These are phyloP conservation scores for Arachis monticola DNA, from an alignment of 331 rosid genomes.

Conservation along the genomic window DNA sequence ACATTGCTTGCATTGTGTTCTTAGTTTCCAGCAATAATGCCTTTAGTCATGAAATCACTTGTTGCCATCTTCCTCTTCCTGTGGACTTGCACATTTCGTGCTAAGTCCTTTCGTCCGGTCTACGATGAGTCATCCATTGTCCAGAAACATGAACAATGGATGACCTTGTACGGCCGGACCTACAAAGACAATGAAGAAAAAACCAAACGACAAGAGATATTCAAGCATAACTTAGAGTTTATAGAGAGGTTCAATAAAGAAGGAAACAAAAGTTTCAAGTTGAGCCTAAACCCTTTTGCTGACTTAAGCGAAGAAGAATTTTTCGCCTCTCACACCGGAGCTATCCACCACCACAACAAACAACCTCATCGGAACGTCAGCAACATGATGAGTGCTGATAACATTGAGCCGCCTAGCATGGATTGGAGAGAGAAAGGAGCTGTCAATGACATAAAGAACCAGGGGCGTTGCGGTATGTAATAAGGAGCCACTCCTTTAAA, in stretches of 20 bases:
- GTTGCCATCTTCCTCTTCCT: not conserved
- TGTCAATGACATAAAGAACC: constrained; percentile 30
- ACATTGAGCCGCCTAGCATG: constrained; percentile 10
- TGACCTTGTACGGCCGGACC: not conserved
- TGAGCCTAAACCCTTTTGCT: constrained; percentile 21
- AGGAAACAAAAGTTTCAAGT: constrained; percentile 16
- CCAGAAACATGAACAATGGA: constrained; percentile 36
- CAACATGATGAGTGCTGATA: not conserved
- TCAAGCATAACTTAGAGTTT: constrained; percentile 26
- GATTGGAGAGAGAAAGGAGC: constrained; percentile 45
- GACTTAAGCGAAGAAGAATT: constrained; percentile 23
- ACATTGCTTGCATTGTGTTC: not conserved
- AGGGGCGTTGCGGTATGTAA: constrained; percentile 25
- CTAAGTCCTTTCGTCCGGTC: not conserved
- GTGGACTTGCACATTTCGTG: constrained; percentile 20
- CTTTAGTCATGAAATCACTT: constrained; percentile 13
- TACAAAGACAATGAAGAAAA: constrained; percentile 33
- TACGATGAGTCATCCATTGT: constrained; percentile 7
- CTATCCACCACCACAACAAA: not conserved
- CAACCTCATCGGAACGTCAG: not conserved
- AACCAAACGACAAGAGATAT: constrained; percentile 20
- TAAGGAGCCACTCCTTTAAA: too few relatives aligned
- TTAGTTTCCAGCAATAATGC: constrained; percentile 30
- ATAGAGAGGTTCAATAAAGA: constrained; percentile 26
- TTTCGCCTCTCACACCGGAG: not conserved